Conservation (phyloP, 2,329 filamentous ascomycete genomes). For the Venturia pyrina region DNA sequence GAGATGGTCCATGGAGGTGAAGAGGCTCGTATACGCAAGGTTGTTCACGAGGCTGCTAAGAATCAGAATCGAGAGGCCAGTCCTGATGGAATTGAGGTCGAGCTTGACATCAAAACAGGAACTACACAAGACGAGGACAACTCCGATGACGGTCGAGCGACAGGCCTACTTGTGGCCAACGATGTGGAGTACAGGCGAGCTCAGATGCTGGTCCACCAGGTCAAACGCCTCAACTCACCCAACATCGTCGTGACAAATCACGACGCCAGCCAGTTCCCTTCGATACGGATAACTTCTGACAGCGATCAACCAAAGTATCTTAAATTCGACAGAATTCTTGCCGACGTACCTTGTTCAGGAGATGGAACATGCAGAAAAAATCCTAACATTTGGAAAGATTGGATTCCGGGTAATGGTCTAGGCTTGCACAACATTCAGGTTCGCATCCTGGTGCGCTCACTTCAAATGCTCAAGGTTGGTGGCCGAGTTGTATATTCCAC, state of each 20-base stretch:
- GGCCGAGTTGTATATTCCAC: constrained; percentile 95
- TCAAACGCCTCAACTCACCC: constrained; percentile 92
- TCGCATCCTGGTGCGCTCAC: constrained; percentile 78
- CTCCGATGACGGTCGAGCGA: constrained; percentile 74
- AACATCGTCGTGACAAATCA: constrained; percentile 97
- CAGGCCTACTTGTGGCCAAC: constrained; percentile 87
- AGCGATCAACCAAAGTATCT: constrained; percentile 57
- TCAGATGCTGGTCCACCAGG: constrained; percentile 95
- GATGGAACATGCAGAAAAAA: constrained; percentile 95
- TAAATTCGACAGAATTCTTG: constrained; percentile 93
- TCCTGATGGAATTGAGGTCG: constrained; percentile 29
- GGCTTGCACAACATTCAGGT: constrained; percentile 82
- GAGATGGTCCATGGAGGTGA: constrained; percentile 92
- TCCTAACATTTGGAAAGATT: constrained; percentile 86
- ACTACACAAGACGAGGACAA: constrained; percentile 36
- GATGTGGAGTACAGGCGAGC: constrained; percentile 94
- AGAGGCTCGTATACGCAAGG: constrained; percentile 70
- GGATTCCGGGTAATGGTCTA: constrained; percentile 77
- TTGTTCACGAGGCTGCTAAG: constrained; percentile 52
- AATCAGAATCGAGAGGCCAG: constrained; percentile 49
- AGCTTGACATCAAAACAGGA: constrained; percentile 17
- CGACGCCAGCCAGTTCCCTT: constrained; percentile 91
- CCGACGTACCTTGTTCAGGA: constrained; percentile 93
- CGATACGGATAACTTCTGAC: constrained; percentile 67
- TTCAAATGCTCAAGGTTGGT: constrained; percentile 93